Conservation (phyloP, 441 rosid species). For the Macaranga tanarius region DNA sequence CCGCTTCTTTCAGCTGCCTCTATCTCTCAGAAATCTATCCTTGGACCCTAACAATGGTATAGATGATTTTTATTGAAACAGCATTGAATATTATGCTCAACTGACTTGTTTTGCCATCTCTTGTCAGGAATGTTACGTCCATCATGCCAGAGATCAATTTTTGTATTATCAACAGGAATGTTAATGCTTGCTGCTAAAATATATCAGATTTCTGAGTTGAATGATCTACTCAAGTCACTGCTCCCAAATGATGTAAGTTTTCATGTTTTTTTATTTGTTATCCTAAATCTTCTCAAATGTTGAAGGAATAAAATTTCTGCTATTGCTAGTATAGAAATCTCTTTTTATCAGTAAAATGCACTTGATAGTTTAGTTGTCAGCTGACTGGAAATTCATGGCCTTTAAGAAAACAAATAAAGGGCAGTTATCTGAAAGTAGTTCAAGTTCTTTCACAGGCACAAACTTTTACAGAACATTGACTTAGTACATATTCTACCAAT, state of each 20-base stretch:
- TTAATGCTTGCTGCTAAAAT: slow-evolving; percentile 79
- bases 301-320: background rate
- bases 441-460: background rate
- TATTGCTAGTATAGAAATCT: background rate
- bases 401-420: background rate
- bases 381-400: background rate
- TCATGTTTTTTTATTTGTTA: background rate
- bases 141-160: slow-evolving; percentile 60
- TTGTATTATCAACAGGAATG: slow-evolving; percentile 62
- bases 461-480: background rate
- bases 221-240: slow-evolving; percentile 52
- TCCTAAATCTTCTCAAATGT: background rate
- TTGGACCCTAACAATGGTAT: slow-evolving; percentile 65
- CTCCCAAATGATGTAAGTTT: slow-evolving; percentile 64
- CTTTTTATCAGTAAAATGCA: background rate
- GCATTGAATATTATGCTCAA: slow-evolving; percentile 12
- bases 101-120: slow-evolving; percentile 15
- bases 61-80: slow-evolving; percentile 25
- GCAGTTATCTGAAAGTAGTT: background rate
- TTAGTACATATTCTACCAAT: slow-evolving; percentile 15
- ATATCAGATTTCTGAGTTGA: slow-evolving; percentile 60
- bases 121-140: slow-evolving; percentile 61
- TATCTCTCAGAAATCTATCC: slow-evolving; percentile 60
- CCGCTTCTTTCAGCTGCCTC: slow-evolving; percentile 81
- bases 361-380: too few species aligned